A percentile compares a stretch with the other conserved stretches of the same genome.
Evolutionary conservation across 257 asterid species (phyloP).

Genomic region (Fraxinus excelsior): DNA sequence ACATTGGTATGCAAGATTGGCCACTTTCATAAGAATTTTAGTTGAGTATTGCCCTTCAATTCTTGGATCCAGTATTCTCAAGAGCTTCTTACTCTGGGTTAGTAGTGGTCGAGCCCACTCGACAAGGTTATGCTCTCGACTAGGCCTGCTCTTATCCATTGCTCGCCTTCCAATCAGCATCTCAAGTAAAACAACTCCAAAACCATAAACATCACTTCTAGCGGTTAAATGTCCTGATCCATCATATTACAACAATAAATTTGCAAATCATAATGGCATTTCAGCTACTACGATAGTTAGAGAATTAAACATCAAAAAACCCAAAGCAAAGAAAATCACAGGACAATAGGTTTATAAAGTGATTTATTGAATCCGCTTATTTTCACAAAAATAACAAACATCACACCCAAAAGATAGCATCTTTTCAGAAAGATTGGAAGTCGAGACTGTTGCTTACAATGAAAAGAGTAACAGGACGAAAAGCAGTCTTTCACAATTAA

Average conservation of each 20-base stretch:
- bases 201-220: slow-evolving; percentile 87
- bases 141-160: slow-evolving; percentile 90
- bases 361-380: background rate
- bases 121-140: slow-evolving; percentile 88
- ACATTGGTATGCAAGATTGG: slow-evolving; percentile 81
- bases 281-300: background rate
- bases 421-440: background rate
- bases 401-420: background rate
- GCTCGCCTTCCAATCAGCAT: slow-evolving; percentile 89
- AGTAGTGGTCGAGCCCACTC: slow-evolving; percentile 93
- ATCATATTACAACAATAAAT: background rate
- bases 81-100: slow-evolving; percentile 68
- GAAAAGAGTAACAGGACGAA: background rate
- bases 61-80: slow-evolving; percentile 79
- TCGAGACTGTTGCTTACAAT: background rate
- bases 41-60: slow-evolving; percentile 86
- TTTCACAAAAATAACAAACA: background rate
- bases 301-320: no score
- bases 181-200: slow-evolving; percentile 91
- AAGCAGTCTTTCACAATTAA: background rate
- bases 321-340: no score
- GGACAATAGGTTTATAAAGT: background rate
- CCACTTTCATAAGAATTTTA: slow-evolving; percentile 67
- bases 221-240: slow-evolving; percentile 80
- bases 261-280: background rate